Evolutionary conservation across 78 protist species (phyloP), one percentile per base, ranked within the genome.

Genomic region (Polysphondylium violaceum): DNA sequence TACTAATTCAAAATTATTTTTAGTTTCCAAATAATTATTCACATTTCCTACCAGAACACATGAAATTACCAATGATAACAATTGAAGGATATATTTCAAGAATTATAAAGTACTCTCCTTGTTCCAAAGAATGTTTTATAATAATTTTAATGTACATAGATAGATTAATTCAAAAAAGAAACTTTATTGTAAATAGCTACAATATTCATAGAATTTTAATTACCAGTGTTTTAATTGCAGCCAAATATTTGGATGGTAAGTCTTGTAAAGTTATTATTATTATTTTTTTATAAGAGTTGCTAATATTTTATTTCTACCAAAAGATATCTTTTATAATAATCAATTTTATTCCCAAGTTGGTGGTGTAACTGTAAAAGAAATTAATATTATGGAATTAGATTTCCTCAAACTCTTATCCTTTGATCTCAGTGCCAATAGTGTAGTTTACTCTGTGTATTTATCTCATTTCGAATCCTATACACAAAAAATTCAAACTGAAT

Each of bases 1-100:
- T 9, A 44, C 8, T 60, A 29, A 21, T 43, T 76, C 31, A 60
- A n/a, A 23, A 36, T 9, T 25, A 25, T 56, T 75, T 43, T 21
- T 50, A 78, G 88, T 51, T 23, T 60, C 51, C 89, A 79, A 79
- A 79, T 56, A 79, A 79, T 40, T 59, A 67, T 79, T 44, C 63
- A 40, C 76, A 79, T n/a, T 79, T 79, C 27, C 55, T 79, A 67
- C 88, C 88, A 67, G 88, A 79, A 33, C 72, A 79, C 67, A 67
- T 79, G 76, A 79, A 72, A 67, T 35, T 79, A 55, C 88, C 88
- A 79, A 79, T 79, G 88, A 79, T 79, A 38, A 79, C 88, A 6
- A 67, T 79, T 40, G 88, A 79, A 17, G 35, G 72, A 1, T 79
- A 79, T 67, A 79, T 79, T 25, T 51, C 76, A 2, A 79, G 88